Evolutionary conservation across 2,329 filamentous ascomycete genomes (phyloP).

Genomic region (Trichocomaceae sp.): DNA sequence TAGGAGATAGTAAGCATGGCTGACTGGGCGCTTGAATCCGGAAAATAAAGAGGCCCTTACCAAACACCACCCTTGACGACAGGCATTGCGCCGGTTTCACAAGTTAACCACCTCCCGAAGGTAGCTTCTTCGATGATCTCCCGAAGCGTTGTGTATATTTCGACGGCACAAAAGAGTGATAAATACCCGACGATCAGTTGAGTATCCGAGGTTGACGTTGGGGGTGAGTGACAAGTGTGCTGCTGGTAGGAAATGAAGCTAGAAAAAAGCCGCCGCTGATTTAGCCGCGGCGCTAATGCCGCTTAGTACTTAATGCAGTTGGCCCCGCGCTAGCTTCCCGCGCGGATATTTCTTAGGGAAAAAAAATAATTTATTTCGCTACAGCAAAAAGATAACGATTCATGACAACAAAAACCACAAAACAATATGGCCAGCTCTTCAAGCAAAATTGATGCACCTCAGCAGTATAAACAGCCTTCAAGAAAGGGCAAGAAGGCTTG

Average conservation of each 20-base stretch:
- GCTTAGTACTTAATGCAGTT: too few relatives aligned
- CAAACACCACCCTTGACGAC: conserved; percentile 62
- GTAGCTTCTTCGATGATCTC: background rate
- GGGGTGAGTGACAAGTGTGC: background rate
- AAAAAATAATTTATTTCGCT: conserved; percentile 13
- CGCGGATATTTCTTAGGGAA: conserved; percentile 10
- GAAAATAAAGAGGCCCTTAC: conserved; percentile 24
- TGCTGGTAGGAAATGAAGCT: background rate
- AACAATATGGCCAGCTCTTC: conserved; percentile 5
- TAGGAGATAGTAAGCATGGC: conserved; percentile 20
- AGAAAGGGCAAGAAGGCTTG: conserved; percentile 98
- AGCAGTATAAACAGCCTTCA: conserved; percentile 79
- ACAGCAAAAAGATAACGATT: conserved; percentile 2
- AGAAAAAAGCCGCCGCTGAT: conserved; percentile 6
- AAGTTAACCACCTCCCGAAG: background rate
- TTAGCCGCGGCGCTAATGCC: conserved; percentile 5
- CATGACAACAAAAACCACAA: background rate
- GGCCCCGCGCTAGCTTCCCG: conserved; percentile 8
- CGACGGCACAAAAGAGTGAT: background rate
- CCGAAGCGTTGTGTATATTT: background rate
- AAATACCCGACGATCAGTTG: background rate
- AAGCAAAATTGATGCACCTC: conserved; percentile 50
- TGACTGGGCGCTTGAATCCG: background rate
- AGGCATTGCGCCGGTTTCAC: conserved; percentile 45
- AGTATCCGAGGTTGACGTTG: background rate